Percentiles rank a stretch among this genome's conserved stretches.
Evolutionary conservation across 805 yeast genomes (phyloP).

Genomic region (Zygotorulaspora chibaensis): DNA sequence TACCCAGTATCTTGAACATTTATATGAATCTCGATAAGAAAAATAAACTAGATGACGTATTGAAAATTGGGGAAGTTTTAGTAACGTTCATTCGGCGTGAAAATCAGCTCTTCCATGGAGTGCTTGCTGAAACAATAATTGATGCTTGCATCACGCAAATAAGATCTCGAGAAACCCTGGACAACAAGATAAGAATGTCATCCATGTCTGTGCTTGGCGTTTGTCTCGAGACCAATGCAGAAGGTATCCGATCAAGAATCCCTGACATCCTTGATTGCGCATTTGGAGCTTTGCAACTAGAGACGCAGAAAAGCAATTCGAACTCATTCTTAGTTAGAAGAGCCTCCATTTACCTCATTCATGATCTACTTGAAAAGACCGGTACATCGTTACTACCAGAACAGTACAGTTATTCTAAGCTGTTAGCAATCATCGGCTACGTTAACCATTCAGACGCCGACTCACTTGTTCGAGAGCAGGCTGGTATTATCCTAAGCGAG

Average conservation of each 20-base stretch:
- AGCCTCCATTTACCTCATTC: slow-evolving; percentile 64
- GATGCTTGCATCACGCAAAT: slow-evolving; percentile 42
- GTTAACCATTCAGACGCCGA: slow-evolving; percentile 49
- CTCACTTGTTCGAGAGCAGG: slow-evolving; percentile 56
- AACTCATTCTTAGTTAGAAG: slow-evolving; percentile 53
- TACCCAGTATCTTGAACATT: slow-evolving; percentile 38
- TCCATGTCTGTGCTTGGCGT: slow-evolving; percentile 81
- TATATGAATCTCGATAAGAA: slow-evolving; percentile 36
- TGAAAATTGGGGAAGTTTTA: slow-evolving; percentile 80
- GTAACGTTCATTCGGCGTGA: slow-evolving; percentile 50
- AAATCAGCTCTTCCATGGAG: slow-evolving; percentile 47
- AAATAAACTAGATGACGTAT: slow-evolving; percentile 55
- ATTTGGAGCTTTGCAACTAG: slow-evolving; percentile 63
- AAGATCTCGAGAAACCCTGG: slow-evolving; percentile 37
- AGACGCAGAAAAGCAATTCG: slow-evolving; percentile 39
- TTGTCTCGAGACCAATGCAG: slow-evolving; percentile 55
- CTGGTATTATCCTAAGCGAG: slow-evolving; percentile 22
- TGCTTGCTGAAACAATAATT: slow-evolving; percentile 41
- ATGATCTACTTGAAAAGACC: slow-evolving; percentile 51
- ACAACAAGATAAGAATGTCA: slow-evolving; percentile 72
- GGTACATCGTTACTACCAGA: slow-evolving; percentile 49
- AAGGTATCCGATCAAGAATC: slow-evolving; percentile 46
- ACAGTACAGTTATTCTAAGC: slow-evolving; percentile 40
- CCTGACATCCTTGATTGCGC: slow-evolving; percentile 68
- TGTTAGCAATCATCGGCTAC: slow-evolving; percentile 43